Evolutionary conservation across 2,329 filamentous ascomycete genomes (phyloP), one percentile per base, ranked within the genome.

Genomic region (Arachnopeziza araneosa): DNA sequence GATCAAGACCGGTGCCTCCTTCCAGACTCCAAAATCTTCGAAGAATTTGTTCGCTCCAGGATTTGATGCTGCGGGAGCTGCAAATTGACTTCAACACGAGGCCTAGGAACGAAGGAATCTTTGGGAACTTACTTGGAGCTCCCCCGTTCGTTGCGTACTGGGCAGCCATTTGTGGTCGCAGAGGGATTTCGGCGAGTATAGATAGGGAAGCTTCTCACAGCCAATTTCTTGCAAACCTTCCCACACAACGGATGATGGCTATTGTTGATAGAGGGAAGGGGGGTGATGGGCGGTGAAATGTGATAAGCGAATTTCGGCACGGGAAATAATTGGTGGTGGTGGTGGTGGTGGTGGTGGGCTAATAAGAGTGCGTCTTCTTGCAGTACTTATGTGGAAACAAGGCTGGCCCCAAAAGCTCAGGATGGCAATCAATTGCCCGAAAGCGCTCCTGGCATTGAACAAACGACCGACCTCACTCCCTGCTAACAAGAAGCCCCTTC

Each of bases 1-100:
- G 12, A 73, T 86, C 58, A 92, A 78, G 26, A 91, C 72, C 21
- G 89, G 89, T 1, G 89, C 88, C 54, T 87, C 80, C 68, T 85
- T 85, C 87, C 88, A 92, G 62, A 90, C 74, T 48, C 86, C 85
- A 64, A 80, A 79, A 68, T 87, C 84, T 66, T 81, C 78, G 56
- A 81, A 80, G 70, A 82, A 83, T 56, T 68, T 71, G 56, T 44
- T 44, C 3, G 36, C 36, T 14, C 36, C 36, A 44, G 36, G 36
- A 44, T 44, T 44, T 44, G 36, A 44, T 44, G 36, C 36, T 44
- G 36, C 36, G 36, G 36, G 36, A 44, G 36, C 36, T 44, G 36
- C 36, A 44, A 19, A 44, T 8, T 44, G 17, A n/a, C 17, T 44
- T 44, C 36, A 44, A 44, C 17, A 44, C 36, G 36, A 44, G 36